phyloP scores from a whole-genome alignment of 306 rosid genomes.

The Mimosa pudica region DNA sequence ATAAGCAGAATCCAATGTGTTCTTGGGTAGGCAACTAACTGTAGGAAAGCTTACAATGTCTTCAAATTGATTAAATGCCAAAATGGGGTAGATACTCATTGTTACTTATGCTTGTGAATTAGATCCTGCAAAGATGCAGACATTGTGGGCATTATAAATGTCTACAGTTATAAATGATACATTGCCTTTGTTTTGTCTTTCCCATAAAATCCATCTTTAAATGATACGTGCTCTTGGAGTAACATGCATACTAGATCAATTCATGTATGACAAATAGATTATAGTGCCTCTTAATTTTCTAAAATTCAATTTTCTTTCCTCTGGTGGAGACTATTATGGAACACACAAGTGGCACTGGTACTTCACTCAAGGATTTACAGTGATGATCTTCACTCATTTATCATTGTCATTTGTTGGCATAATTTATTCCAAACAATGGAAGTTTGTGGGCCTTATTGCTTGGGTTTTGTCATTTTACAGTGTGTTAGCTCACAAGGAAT shows the following conservation, averaged over 20 bases:
- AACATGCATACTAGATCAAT: slow-evolving; percentile 66
- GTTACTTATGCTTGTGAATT: slow-evolving; percentile 13
- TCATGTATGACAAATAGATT: slow-evolving; percentile 82
- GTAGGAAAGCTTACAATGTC: not conserved
- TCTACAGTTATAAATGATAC: not conserved
- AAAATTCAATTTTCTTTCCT: slow-evolving; percentile 87
- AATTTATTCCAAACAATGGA: slow-evolving; percentile 74
- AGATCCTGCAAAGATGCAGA: not conserved
- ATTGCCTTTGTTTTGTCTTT: not conserved
- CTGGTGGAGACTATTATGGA: slow-evolving; percentile 98
- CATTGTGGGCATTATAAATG: not conserved
- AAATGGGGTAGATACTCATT: not conserved
- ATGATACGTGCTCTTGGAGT: slow-evolving; percentile 68
- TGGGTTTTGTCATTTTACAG: slow-evolving; percentile 90
- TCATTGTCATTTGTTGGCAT: slow-evolving; percentile 85
- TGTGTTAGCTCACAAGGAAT: slow-evolving; percentile 89
- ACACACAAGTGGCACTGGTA: slow-evolving; percentile 99
- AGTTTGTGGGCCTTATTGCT: slow-evolving; percentile 71
- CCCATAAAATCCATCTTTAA: slow-evolving; percentile 13
- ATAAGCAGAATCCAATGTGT: not conserved
- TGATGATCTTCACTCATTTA: slow-evolving; percentile 75
- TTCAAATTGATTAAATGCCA: not conserved
- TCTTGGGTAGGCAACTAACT: not conserved
- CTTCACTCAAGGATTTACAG: slow-evolving; percentile 89
- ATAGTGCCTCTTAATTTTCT: slow-evolving; percentile 88